Base-by-base conservation (phyloP, 345 rosid species). In the Mangifera indica region DNA sequence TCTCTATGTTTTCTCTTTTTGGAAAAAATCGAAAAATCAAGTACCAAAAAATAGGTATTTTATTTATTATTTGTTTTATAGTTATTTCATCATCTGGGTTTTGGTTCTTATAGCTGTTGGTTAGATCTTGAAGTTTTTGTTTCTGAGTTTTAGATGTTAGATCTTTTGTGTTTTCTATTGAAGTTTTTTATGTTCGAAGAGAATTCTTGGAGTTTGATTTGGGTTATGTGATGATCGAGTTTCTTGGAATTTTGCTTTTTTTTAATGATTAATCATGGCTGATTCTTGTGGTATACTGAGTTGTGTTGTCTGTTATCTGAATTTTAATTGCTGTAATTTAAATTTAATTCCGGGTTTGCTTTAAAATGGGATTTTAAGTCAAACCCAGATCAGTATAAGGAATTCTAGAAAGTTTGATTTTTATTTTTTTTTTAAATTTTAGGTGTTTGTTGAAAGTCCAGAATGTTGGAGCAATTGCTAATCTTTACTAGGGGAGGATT, bases 401-500 rank as follows among this genome's bases (percentile, higher is more conserved):
- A 87, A 90, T 6, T 7, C 42, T 37, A 12, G 25, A 15, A 64
- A 15, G 1, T 61, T 25, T 46, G 17, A 25, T 25, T 65, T 48
- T 17, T 48, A 40, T n/a, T 29, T 29, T 29, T 29, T 29, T 44
- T 79, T 53, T 59, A 72, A 63, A 56, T 67, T 40, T 60, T 77
- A 85, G 82, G 64, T 61, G 66, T 71, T 70, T 32, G 10, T 67
- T 71, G 78, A 75, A 72, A 77, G 59, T 54, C 60, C 60, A 78
- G 66, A 81, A 95, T 95, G 99, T 83, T 95, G 77, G 99, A 95
- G 76, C 99, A 95, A 81, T 83, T 95, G 64, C 73, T 95, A 63
- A 95, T 95, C 61, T 95, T 95, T 74, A 95, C 99, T 0, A 79
- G 96, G 70, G 98, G 99, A 77, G 99, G 99, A 18, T 81, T 95